Base-by-base conservation (phyloP, 2,329 filamentous ascomycete species). In the Colletotrichum orbiculare region DNA sequence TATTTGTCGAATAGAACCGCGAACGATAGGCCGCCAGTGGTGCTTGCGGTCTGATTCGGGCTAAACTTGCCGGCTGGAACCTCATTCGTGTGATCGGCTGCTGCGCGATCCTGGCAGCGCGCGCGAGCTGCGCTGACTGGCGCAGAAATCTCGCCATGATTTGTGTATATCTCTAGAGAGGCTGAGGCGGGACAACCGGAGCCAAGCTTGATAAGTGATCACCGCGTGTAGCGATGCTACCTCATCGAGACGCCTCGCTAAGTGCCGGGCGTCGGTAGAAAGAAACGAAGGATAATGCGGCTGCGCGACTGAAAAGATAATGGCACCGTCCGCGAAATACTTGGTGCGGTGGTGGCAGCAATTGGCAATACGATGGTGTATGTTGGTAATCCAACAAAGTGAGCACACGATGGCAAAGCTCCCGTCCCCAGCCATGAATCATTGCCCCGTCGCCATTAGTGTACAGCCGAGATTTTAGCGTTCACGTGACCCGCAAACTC, bases 61-160 rank as follows among this genome's bases (percentile, higher is more conserved):
- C 72, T 57, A 74, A 67, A 15, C 72, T 67, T 33, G 78, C 71
- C 11, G 74, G 68, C 35, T 74, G 80, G 73, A 78, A 69, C 46
- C 81, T 80, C 67, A 81, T 78, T 73, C 83, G 81, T 59, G 84
- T 77, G 67, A 84, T 78, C 71, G 81, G 78, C 73, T 84, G 83
- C 73, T 85, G 79, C 69, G 83, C 83, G 70, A 84, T 79, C 76
- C 85, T 85, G 64, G 87, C 85, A 73, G 88, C 82, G 76, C 86
- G 85, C 79, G 87, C 86, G 75, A 91, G 79, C 76, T 87, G 85
- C 81, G 87, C 86, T 76, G 89, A 85, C 77, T 88, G 87, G 76
- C 89, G 86, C 70, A 91, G 80, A 73, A 89, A 81, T 73, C 87
- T 86, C 76, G 88, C 88, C 89, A 91, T 91, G 78, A 76, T 52